Conservation (phyloP, 768 basidiomycete genomes). For the Leccinum arenicola region DNA sequence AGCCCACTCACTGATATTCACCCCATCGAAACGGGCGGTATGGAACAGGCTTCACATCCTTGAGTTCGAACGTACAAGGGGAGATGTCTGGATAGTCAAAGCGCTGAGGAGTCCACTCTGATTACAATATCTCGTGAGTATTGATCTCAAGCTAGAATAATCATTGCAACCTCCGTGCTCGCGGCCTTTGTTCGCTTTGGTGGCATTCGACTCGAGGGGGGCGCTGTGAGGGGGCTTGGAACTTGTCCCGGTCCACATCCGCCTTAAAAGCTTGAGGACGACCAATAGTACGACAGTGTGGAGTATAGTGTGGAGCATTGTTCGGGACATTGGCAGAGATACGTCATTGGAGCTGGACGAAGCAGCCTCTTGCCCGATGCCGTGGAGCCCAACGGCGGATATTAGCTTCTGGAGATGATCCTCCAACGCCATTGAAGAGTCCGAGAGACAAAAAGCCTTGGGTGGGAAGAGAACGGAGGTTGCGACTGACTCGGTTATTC, state of each 20-base stretch:
- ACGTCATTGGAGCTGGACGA: constrained; percentile 22
- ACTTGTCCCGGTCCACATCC: constrained; percentile 7
- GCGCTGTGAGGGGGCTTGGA: background rate
- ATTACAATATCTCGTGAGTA: background rate
- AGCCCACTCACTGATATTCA: constrained; percentile 52
- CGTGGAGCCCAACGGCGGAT: constrained; percentile 4
- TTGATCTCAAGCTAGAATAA: background rate
- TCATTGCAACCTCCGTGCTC: constrained; percentile 21
- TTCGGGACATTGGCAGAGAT: constrained; percentile 5
- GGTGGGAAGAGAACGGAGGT: constrained; percentile 2
- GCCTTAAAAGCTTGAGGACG: constrained; percentile 10
- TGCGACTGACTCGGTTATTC: background rate
- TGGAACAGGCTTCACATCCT: constrained; percentile 51
- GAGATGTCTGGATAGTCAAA: constrained; percentile 53
- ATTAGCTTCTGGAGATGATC: constrained; percentile 10
- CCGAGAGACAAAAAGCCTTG: background rate
- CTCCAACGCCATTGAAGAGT: constrained; percentile 7
- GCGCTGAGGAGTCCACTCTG: constrained; percentile 52
- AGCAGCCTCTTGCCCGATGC: constrained; percentile 1
- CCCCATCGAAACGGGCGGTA: constrained; percentile 67
- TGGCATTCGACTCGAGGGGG: background rate
- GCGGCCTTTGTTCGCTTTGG: constrained; percentile 22
- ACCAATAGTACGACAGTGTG: constrained; percentile 11
- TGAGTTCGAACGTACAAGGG: constrained; percentile 37
- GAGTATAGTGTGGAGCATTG: constrained; percentile 18